Evolutionary conservation across 345 rosid species (phyloP).

Genomic region (Lagerstroemia speciosa): DNA sequence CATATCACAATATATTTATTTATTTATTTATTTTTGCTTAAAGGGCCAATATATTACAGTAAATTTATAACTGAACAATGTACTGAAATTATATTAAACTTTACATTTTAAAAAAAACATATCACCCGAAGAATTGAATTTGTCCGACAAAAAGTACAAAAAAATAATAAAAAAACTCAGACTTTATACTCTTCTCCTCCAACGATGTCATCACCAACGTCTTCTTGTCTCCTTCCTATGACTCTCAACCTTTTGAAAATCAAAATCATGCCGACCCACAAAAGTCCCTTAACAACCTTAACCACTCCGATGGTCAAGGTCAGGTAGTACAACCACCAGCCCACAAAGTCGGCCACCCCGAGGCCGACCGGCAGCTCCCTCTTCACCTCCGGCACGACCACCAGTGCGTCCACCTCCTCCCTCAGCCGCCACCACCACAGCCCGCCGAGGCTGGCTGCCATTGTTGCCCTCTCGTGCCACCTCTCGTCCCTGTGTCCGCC

Average conservation of each 20-base stretch:
- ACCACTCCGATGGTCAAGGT: constrained; percentile 21
- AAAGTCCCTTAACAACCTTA: constrained; percentile 11
- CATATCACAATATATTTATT: too few relatives aligned
- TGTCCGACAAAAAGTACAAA: too few relatives aligned
- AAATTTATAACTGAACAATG: too few relatives aligned
- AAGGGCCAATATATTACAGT: too few relatives aligned
- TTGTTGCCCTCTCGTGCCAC: constrained; percentile 14
- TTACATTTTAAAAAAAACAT: too few relatives aligned
- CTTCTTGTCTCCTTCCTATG: not conserved
- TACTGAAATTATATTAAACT: too few relatives aligned
- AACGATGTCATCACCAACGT: not conserved
- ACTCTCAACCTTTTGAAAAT: not conserved
- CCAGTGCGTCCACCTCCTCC: constrained; percentile 20
- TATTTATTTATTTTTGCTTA: too few relatives aligned
- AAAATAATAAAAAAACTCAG: too few relatives aligned
- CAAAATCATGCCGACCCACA: constrained; percentile 13
- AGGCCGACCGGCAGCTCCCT: constrained; percentile 12
- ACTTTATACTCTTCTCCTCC: not conserved
- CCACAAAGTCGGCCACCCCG: constrained; percentile 14
- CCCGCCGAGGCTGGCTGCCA: constrained; percentile 8
- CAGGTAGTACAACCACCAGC: constrained; percentile 21
- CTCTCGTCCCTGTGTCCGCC: constrained; percentile 17
- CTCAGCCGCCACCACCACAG: constrained; percentile 29
- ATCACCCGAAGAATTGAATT: too few relatives aligned
- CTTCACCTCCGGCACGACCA: constrained; percentile 16